Percentiles rank a stretch among this genome's conserved stretches.
Conservation (phyloP, 345 rosid genomes). For the Dovyalis caffra region DNA sequence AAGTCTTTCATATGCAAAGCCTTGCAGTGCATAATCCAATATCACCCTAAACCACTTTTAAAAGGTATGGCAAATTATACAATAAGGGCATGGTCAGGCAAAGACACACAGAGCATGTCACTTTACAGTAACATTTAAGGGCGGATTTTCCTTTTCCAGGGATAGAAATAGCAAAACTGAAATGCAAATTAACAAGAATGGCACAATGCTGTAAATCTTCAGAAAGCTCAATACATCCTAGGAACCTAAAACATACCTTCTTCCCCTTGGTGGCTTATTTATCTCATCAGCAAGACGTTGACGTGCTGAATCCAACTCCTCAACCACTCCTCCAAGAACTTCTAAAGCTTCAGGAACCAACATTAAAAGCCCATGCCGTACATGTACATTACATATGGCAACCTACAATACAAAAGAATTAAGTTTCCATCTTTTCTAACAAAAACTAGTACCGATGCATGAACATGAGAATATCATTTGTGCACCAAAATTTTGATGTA, state of each 20-base stretch:
- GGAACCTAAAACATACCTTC: constrained; percentile 53
- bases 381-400: constrained; percentile 67
- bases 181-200: not conserved
- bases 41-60: not conserved
- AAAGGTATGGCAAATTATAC: not conserved
- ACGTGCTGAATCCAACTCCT: constrained; percentile 71
- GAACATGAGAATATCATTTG: not conserved
- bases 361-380: constrained; percentile 77
- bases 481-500: not conserved
- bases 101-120: not conserved
- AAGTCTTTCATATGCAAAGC: not conserved
- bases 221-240: constrained; percentile 1
- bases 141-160: no score
- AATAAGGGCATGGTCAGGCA: not conserved
- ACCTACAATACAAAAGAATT: constrained; percentile 42
- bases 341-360: constrained; percentile 83
- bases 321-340: constrained; percentile 83
- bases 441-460: not conserved
- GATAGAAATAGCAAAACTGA: not conserved
- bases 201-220: constrained; percentile 5
- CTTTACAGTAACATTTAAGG: not conserved
- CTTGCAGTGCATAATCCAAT: constrained; percentile 4
- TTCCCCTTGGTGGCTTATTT: constrained; percentile 94
- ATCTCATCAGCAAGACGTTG: constrained; percentile 73
- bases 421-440: not conserved